These are phyloP conservation scores for Saccharomyces hybrid DNA, from an alignment of 1,139 yeast genomes.

Conservation along the genomic window DNA sequence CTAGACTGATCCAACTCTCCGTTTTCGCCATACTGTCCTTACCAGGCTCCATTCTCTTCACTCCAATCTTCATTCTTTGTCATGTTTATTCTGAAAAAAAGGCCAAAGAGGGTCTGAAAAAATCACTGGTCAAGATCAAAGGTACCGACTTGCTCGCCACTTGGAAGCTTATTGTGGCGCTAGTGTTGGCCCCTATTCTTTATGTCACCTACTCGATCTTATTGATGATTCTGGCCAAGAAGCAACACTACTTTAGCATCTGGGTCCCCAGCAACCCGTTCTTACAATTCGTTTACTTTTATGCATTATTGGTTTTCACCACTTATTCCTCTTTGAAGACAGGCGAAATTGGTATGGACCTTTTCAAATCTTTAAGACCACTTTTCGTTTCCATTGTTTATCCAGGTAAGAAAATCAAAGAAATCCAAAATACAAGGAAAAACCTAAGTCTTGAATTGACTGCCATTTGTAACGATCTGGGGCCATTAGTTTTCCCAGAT, in stretches of 20 bases:
- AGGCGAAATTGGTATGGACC: conserved; percentile 73
- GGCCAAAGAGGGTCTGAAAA: conserved; percentile 54
- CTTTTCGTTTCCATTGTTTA: conserved; percentile 48
- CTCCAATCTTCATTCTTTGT: conserved; percentile 59
- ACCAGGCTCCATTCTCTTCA: conserved; percentile 61
- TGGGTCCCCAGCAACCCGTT: conserved; percentile 35
- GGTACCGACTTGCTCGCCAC: conserved; percentile 70
- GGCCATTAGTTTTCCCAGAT: conserved; percentile 61
- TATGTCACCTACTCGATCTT: conserved; percentile 56
- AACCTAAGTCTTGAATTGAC: conserved; percentile 42
- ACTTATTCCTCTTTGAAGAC: conserved; percentile 64
- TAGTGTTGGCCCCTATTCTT: conserved; percentile 60
- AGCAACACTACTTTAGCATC: conserved; percentile 35
- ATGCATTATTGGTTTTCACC: conserved; percentile 39
- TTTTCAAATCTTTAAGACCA: conserved; percentile 61
- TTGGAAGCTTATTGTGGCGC: conserved; percentile 69
- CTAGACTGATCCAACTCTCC: conserved; percentile 27
- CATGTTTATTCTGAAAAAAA: conserved; percentile 49
- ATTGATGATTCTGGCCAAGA: conserved; percentile 39
- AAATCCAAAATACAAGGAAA: conserved; percentile 34
- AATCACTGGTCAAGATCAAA: conserved; percentile 59
- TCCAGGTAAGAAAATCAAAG: conserved; percentile 38
- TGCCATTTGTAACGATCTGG: conserved; percentile 49
- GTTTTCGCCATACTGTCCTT: conserved; percentile 41
- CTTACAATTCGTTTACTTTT: conserved; percentile 32